Percentiles rank a stretch among this genome's conserved stretches.
Conservation (phyloP, 2,329 filamentous ascomycete species). For the Trichoderma guizhouense region DNA sequence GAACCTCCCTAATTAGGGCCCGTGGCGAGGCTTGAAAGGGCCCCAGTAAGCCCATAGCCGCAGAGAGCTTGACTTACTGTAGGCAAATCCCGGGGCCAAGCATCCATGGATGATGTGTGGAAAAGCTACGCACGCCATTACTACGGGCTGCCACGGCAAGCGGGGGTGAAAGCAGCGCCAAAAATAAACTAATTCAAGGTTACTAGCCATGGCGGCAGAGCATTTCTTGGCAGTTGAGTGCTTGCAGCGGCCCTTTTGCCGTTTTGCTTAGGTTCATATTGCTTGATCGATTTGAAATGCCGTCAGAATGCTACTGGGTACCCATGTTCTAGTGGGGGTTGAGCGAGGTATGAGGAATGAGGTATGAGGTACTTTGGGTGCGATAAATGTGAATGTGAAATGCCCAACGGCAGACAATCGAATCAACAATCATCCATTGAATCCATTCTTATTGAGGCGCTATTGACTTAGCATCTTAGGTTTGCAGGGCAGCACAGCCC, state of each 20-base stretch:
- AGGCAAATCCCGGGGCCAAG: too few relatives aligned
- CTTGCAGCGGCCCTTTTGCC: neutral
- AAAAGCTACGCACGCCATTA: neutral
- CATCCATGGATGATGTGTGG: neutral
- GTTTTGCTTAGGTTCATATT: neutral
- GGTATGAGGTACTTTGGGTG: neutral
- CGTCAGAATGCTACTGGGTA: neutral
- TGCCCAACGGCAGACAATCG: neutral
- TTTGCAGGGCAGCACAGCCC: too few relatives aligned
- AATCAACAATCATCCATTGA: neutral
- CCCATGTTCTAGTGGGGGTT: neutral
- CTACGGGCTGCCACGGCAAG: slow-evolving; percentile 2
- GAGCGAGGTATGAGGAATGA: neutral
- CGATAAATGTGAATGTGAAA: neutral
- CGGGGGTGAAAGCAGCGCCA: neutral
- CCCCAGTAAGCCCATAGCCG: neutral
- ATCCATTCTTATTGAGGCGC: neutral
- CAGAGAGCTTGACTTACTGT: neutral
- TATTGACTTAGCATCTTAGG: neutral
- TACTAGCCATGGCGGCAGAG: neutral
- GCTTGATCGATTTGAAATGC: neutral
- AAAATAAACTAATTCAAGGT: slow-evolving; percentile 10
- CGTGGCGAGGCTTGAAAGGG: neutral
- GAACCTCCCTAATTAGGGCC: slow-evolving; percentile 12
- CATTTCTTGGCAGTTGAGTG: slow-evolving; percentile 8